Evolutionary conservation across 2,329 filamentous ascomycete genomes (phyloP).

Genomic region (Penicillium frequentans): DNA sequence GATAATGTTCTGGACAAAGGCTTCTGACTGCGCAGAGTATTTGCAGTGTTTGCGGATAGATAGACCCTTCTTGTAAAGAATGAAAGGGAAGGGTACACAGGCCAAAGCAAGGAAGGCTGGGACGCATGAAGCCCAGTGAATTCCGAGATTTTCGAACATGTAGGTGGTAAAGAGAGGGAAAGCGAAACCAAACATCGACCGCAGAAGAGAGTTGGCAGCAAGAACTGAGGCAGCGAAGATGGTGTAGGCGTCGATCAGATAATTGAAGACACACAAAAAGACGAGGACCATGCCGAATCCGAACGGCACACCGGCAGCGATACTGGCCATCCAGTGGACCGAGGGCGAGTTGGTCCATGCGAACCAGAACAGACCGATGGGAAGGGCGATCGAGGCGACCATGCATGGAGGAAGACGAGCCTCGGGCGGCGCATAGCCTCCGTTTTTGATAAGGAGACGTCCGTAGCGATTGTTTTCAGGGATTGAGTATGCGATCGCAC

Average conservation of each 20-base stretch:
- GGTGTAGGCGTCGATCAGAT: conserved; percentile 46
- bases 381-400: conserved; percentile 52
- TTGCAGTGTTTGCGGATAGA: conserved; percentile 43
- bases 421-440: conserved; percentile 63
- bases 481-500: conserved; percentile 43
- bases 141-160: conserved; percentile 47
- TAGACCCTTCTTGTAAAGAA: conserved; percentile 46
- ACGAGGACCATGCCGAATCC: conserved; percentile 45
- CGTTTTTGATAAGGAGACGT: conserved; percentile 43
- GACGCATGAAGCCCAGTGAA: conserved; percentile 50
- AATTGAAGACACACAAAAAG: conserved; percentile 44
- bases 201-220: conserved; percentile 48
- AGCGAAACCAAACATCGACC: conserved; percentile 48
- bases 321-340: conserved; percentile 41
- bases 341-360: conserved; percentile 57
- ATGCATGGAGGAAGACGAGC: conserved; percentile 54
- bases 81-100: conserved; percentile 46
- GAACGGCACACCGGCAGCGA: conserved; percentile 39
- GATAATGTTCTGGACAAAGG: conserved; percentile 22
- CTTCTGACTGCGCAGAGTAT: conserved; percentile 38
- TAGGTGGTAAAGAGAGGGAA: conserved; percentile 51
- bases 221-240: conserved; percentile 45
- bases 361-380: conserved; percentile 60
- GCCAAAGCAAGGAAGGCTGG: conserved; percentile 48
- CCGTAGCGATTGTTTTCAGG: conserved; percentile 44